phyloP scores from a whole-genome alignment of 148 eudicot species.

The Vaccinium macrocarpon region DNA sequence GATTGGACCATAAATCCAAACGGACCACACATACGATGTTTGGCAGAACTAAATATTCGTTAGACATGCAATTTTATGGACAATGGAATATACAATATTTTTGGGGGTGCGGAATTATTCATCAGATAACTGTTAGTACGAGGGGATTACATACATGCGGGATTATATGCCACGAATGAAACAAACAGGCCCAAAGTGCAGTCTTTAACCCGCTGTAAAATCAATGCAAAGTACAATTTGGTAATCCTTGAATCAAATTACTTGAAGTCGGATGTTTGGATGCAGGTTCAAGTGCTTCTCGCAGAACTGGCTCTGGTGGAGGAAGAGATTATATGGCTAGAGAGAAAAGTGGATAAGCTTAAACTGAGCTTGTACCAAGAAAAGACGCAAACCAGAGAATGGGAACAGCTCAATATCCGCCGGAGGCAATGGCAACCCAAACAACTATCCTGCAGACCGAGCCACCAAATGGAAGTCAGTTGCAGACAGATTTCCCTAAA shows the following conservation, averaged over 20 bases:
- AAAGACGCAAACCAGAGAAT: constrained; percentile 34
- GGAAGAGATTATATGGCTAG: constrained; percentile 73
- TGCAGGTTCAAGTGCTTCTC: constrained; percentile 67
- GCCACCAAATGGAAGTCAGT: constrained; percentile 22
- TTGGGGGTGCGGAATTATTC: no score
- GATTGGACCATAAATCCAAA: not conserved
- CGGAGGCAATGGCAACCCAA: constrained; percentile 20
- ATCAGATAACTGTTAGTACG: not conserved
- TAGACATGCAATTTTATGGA: not conserved
- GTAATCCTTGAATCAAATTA: not conserved
- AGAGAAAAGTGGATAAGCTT: constrained; percentile 49
- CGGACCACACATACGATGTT: not conserved
- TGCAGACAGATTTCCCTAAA: constrained; percentile 19
- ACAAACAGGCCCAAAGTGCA: not conserved
- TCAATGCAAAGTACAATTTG: not conserved
- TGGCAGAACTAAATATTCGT: not conserved
- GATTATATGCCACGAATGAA: not conserved
- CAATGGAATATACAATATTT: not conserved
- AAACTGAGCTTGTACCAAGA: constrained; percentile 46
- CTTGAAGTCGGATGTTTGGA: not conserved
- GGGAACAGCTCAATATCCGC: constrained; percentile 23
- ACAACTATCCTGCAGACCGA: constrained; percentile 23
- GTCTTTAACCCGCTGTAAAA: not conserved
- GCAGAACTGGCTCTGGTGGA: constrained; percentile 70
- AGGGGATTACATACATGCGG: not conserved